Evolutionary conservation across 495 filamentous ascomycete species (phyloP), one percentile per base, ranked within the genome.

Genomic region (Recurvomyces mirabilis): DNA sequence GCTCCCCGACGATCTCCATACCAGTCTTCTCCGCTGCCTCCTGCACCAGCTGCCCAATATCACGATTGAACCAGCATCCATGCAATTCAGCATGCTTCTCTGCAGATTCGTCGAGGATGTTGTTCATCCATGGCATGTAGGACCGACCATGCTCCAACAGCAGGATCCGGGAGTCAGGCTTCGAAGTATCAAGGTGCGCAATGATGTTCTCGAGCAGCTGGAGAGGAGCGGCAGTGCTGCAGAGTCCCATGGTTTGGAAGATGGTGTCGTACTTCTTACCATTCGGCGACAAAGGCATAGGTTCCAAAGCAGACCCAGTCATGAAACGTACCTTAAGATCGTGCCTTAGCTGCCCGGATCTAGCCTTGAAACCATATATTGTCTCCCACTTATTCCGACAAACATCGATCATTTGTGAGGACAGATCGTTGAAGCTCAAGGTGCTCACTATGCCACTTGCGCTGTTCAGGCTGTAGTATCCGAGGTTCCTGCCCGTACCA

Each of bases 1-100:
- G 75, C 19, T 93, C 64, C 42, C 65, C 65, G 18, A 83, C 68
- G 34, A 98, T 67, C 66, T 87, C 82, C 56, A 98, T 63, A 17
- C 86, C 89, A 47, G 82, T 87, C 14, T 31, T 10, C 26, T 15
- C 11, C 26, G 46, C 45, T 9, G 46, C 51, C 49, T 87, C 75
- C 51, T 71, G 63, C 29, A 95, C 77, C 58, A 96, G 75, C 43
- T 62, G 63, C 44, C 80, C 83, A 42, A 98, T 81, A 69, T 98
- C 91, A 39, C 86, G 69, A 64, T 98, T 98, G 79, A 84, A 93
- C 88, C 88, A 96, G 66, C 91, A 98, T 7, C 93, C 91, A 70
- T 87, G 86, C 38, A 75, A 71, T 46, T 77, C 70, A 32, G 87
- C 88, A 71, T 96, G 91, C 24, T 66, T 67, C 15, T 74, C 67